Evolutionary conservation across 345 rosid species (phyloP).

Genomic region (Eutrema heterophyllum): DNA sequence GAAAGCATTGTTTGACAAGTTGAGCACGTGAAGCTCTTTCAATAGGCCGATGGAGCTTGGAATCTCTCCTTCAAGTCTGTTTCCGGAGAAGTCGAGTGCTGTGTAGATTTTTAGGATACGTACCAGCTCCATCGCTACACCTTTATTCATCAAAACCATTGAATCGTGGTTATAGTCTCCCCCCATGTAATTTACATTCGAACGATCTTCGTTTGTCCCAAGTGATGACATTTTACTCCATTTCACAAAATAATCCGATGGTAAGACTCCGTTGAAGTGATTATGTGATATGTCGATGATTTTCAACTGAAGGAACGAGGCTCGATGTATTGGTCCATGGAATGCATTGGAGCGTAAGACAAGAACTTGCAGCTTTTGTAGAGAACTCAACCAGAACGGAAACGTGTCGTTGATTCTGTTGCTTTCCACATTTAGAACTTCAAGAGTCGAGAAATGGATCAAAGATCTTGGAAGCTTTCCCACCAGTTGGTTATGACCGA

Average conservation of each 20-base stretch:
- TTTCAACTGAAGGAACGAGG: neutral
- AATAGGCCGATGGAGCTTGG: neutral
- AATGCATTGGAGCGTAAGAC: neutral
- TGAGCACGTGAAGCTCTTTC: neutral
- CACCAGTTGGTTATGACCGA: constrained; percentile 12
- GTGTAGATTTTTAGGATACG: neutral
- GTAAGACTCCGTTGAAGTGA: neutral
- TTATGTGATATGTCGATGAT: neutral
- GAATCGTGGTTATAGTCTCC: neutral
- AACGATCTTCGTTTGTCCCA: neutral
- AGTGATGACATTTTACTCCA: neutral
- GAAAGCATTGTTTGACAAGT: neutral
- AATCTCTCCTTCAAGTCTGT: neutral
- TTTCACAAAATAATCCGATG: neutral
- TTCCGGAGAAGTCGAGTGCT: neutral
- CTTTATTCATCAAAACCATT: neutral
- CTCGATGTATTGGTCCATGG: neutral
- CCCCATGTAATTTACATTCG: neutral
- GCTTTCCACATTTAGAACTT: constrained; percentile 10
- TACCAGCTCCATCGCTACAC: neutral
- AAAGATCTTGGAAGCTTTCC: constrained; percentile 28
- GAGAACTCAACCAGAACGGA: neutral
- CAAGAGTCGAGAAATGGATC: neutral
- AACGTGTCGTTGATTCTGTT: neutral
- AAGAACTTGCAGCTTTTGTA: neutral